Conservation (phyloP, 2,329 filamentous ascomycete species). For the Phyllosticta paracitricarpa region DNA sequence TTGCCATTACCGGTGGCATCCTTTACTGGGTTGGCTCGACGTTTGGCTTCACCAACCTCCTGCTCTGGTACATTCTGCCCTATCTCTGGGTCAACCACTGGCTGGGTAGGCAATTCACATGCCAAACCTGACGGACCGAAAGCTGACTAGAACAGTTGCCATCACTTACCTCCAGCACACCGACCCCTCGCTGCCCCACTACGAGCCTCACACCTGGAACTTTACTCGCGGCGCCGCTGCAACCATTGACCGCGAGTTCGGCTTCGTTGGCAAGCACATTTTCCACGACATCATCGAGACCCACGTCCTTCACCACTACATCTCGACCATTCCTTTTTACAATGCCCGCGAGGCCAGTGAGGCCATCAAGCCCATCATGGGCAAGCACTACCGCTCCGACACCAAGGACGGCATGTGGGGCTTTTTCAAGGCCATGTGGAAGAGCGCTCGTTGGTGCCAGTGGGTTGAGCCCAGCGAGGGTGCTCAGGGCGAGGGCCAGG, state of each 20-base stretch:
- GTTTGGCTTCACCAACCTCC: slow-evolving; percentile 76
- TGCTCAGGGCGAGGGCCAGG: slow-evolving; percentile 69
- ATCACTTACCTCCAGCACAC: slow-evolving; percentile 98
- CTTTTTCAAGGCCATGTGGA: slow-evolving; percentile 78
- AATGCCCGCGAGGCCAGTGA: slow-evolving; percentile 89
- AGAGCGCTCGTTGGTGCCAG: slow-evolving; percentile 76
- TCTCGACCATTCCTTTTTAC: slow-evolving; percentile 94
- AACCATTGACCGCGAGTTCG: slow-evolving; percentile 94
- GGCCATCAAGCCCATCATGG: slow-evolving; percentile 92
- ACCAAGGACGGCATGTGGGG: slow-evolving; percentile 65
- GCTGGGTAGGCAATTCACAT: slow-evolving; percentile 60
- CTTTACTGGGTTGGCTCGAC: slow-evolving; percentile 62
- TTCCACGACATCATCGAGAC: slow-evolving; percentile 97
- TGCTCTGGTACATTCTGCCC: slow-evolving; percentile 90
- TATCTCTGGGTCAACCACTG: slow-evolving; percentile 99
- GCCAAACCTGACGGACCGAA: slow-evolving; percentile 5
- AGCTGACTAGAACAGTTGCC: slow-evolving; percentile 53
- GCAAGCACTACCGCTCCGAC: slow-evolving; percentile 84
- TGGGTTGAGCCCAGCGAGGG: slow-evolving; percentile 91
- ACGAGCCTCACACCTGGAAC: slow-evolving; percentile 77
- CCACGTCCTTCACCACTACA: slow-evolving; percentile 95
- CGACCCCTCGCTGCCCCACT: slow-evolving; percentile 88
- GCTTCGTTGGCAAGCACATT: slow-evolving; percentile 83
- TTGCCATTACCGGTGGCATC: slow-evolving; percentile 47
- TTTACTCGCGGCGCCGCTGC: slow-evolving; percentile 88